A percentile compares a stretch with the other conserved stretches of the same genome.
Evolutionary conservation across 129 eudicot genomes (phyloP).

Genomic region (Lonicera japonica): DNA sequence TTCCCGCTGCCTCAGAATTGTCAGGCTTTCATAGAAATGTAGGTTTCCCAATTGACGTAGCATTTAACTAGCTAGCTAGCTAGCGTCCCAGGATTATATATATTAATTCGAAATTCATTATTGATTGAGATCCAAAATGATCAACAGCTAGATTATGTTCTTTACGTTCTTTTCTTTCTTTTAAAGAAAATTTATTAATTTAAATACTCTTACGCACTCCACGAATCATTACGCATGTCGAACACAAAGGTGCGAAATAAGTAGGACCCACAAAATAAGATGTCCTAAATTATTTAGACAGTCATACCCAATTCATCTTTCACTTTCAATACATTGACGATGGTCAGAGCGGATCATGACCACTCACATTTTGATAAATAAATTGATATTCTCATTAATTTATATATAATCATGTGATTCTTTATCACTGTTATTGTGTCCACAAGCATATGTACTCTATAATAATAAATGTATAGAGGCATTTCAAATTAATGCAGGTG

Average conservation of each 20-base stretch:
- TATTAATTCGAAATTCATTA: too few species aligned
- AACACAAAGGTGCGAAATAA: neutral
- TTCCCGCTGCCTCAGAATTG: too few species aligned
- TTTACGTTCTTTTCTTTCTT: too few species aligned
- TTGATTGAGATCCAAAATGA: neutral
- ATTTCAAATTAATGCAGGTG: too few species aligned
- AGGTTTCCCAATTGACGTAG: neutral
- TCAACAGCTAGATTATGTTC: too few species aligned
- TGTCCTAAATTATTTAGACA: neutral
- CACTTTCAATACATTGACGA: neutral
- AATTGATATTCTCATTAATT: too few species aligned
- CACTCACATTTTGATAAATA: neutral
- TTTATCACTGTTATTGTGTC: too few species aligned
- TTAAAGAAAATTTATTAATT: too few species aligned
- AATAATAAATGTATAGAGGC: too few species aligned
- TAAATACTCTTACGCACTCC: neutral
- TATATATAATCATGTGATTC: too few species aligned
- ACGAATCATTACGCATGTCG: neutral
- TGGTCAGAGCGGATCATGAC: neutral
- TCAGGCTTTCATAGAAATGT: neutral
- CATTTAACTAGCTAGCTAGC: too few species aligned
- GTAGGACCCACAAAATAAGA: conserved; percentile 2
- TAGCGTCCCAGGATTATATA: neutral
- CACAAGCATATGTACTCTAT: too few species aligned
- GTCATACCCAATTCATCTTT: neutral